Conservation (phyloP, 352 stramenopile species). For the Pythium brassicae region DNA sequence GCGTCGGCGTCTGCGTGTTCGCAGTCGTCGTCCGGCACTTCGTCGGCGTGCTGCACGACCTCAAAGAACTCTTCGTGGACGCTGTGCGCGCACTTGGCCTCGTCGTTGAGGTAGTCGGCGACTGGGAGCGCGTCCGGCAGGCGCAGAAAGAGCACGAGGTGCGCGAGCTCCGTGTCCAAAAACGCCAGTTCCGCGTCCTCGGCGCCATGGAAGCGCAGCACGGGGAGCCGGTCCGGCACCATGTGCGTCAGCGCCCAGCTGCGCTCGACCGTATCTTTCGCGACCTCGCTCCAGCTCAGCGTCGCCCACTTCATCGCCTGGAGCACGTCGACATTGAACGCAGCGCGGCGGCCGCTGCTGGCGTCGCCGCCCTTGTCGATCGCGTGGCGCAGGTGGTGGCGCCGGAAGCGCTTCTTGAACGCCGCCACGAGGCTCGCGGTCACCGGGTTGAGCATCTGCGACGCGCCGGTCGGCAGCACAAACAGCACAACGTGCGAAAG, state of each 20-base stretch:
- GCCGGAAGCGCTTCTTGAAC: slow-evolving; percentile 76
- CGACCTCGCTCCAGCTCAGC: slow-evolving; percentile 68
- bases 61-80: slow-evolving; percentile 85
- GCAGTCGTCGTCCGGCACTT: slow-evolving; percentile 66
- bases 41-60: slow-evolving; percentile 55
- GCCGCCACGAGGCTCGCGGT: slow-evolving; percentile 50
- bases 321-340: slow-evolving; percentile 65
- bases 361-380: slow-evolving; percentile 50
- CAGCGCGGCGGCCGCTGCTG: slow-evolving; percentile 35
- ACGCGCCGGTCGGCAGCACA: slow-evolving; percentile 39
- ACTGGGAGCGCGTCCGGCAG: slow-evolving; percentile 56
- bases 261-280: slow-evolving; percentile 60
- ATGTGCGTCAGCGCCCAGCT: slow-evolving; percentile 61
- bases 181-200: slow-evolving; percentile 57
- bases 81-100: slow-evolving; percentile 57
- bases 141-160: slow-evolving; percentile 62
- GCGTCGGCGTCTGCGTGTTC: slow-evolving; percentile 26
- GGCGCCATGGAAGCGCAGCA: slow-evolving; percentile 32
- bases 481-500: slow-evolving; percentile 73
- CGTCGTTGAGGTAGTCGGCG: slow-evolving; percentile 70
- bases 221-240: slow-evolving; percentile 40
- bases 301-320: slow-evolving; percentile 79
- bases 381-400: slow-evolving; percentile 61
- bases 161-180: slow-evolving; percentile 58
- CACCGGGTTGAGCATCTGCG: slow-evolving; percentile 66